These are phyloP conservation scores for Umbelopsis isabellina DNA, from an alignment of 192 early-diverging fungal genomes.

Conservation along the genomic window DNA sequence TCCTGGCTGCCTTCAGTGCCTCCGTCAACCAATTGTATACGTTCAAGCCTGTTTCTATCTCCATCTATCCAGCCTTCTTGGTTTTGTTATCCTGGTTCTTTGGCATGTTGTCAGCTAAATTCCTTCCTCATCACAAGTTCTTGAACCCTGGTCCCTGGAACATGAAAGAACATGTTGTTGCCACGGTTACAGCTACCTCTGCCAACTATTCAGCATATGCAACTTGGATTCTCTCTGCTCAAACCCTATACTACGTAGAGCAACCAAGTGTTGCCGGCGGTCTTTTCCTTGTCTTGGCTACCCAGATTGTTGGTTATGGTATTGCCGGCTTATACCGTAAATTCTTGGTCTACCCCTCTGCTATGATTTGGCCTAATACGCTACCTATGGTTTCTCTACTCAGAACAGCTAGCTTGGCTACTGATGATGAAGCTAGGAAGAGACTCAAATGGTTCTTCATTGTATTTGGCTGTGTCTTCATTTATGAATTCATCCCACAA, in stretches of 20 bases:
- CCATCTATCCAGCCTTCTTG: slow-evolving; percentile 68
- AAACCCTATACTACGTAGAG: slow-evolving; percentile 65
- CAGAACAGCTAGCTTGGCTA: slow-evolving; percentile 37
- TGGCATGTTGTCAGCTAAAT: slow-evolving; percentile 61
- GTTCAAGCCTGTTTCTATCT: slow-evolving; percentile 78
- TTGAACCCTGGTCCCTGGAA: slow-evolving; percentile 49
- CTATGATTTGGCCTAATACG: slow-evolving; percentile 59
- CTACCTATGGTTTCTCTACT: slow-evolving; percentile 51
- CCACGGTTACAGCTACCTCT: slow-evolving; percentile 65
- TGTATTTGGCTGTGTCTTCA: slow-evolving; percentile 29
- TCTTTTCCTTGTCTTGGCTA: slow-evolving; percentile 44
- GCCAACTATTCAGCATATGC: slow-evolving; percentile 70
- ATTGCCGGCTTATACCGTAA: slow-evolving; percentile 54
- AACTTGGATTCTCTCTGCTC: slow-evolving; percentile 72
- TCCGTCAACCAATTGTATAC: slow-evolving; percentile 76
- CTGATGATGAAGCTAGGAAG: slow-evolving; percentile 16
- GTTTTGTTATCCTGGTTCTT: slow-evolving; percentile 75
- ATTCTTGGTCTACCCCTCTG: slow-evolving; percentile 54
- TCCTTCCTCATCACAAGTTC: slow-evolving; percentile 52
- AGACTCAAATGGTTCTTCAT: slow-evolving; percentile 35
- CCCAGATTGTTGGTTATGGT: slow-evolving; percentile 59
- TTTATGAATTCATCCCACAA: slow-evolving; percentile 44
- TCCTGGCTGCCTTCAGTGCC: slow-evolving; percentile 55
- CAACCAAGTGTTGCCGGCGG: slow-evolving; percentile 51
- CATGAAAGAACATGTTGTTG: slow-evolving; percentile 37